Evolutionary conservation across 352 stramenopile species (phyloP), one percentile per base, ranked within the genome.

Genomic region (Globisporangium cylindrosporum): DNA sequence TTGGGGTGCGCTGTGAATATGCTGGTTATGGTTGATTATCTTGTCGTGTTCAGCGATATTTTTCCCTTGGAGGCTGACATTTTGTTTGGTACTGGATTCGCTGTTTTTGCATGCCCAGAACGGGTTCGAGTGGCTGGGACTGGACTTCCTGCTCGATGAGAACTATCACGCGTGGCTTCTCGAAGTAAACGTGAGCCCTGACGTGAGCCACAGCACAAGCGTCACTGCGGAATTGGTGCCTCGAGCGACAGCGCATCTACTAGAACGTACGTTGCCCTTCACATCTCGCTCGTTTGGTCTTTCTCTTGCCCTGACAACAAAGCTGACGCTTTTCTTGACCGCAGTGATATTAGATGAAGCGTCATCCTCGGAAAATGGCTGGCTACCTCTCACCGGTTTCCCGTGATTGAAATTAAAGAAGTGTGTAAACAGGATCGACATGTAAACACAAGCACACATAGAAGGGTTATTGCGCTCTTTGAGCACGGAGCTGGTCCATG

Each of bases 111-210:
- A 14, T 29, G n/a, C 56, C 27, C 62, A 94, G 82, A 59, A 71
- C 62, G 88, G 88, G 5, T 95, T 95, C 49, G 89, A 96, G 64
- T 96, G 89, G 89, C 84, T 96, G 29, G 89, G 89, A 0, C 85
- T 95, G 29, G 89, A 96, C 68, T 93, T 95, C 38, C 56, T 97
- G 41, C 62, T 97, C 10, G 88, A 93, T 32, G 75, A 83, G 29
- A 64, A 71, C 24, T 55, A 83, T 22, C 68, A 59, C 9, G 77
- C 86, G 24, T 95, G 86, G 87, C 75, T 97, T 6, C 73, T 97
- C 1, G 90, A 97, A 56, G 90, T 95, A 20, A 97, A 97, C 64
- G 87, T 97, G 7, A 95, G 86, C 69, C 90, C 90, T 0, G 90
- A 97, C 64, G 78, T 96, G 10, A 95, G 86, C 70, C 86, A 93